Evolutionary conservation across 108 stramenopile species (phyloP).

Genomic region (Skeletonema marinoi): DNA sequence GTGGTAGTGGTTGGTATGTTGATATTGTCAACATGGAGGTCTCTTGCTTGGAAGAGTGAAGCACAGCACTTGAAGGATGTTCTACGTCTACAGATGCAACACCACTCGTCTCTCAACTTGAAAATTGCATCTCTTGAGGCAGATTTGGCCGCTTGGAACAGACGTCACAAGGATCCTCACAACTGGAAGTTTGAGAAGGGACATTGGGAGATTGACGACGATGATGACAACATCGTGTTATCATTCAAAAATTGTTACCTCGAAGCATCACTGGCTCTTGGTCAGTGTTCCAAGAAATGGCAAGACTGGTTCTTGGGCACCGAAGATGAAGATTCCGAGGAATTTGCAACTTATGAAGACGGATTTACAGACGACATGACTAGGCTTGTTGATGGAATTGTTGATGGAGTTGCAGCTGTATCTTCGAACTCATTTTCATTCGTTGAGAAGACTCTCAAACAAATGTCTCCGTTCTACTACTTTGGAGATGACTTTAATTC

Average conservation of each 20-base stretch:
- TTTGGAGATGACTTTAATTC: not conserved
- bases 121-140: not conserved
- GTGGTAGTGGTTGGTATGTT: not conserved
- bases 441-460: slow-evolving; percentile 8
- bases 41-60: not conserved
- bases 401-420: not conserved
- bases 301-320: slow-evolving; percentile 1
- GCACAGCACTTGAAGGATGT: slow-evolving; percentile 6
- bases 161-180: not conserved
- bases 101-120: not conserved
- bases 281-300: slow-evolving; percentile 20
- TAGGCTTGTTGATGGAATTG: slow-evolving; percentile 3
- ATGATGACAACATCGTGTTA: not conserved
- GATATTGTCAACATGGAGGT: not conserved
- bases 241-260: slow-evolving; percentile 28
- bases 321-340: not conserved
- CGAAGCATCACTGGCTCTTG: slow-evolving; percentile 21
- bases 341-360: slow-evolving; percentile 2
- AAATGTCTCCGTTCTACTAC: slow-evolving; percentile 1
- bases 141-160: not conserved
- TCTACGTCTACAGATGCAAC: not conserved
- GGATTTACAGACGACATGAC: slow-evolving; percentile 11
- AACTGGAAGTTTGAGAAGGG: slow-evolving; percentile 1
- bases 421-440: slow-evolving; percentile 4
- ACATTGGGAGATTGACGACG: not conserved